phyloP scores from a whole-genome alignment of 257 asterid genomes.

The Mentha longifolia region DNA sequence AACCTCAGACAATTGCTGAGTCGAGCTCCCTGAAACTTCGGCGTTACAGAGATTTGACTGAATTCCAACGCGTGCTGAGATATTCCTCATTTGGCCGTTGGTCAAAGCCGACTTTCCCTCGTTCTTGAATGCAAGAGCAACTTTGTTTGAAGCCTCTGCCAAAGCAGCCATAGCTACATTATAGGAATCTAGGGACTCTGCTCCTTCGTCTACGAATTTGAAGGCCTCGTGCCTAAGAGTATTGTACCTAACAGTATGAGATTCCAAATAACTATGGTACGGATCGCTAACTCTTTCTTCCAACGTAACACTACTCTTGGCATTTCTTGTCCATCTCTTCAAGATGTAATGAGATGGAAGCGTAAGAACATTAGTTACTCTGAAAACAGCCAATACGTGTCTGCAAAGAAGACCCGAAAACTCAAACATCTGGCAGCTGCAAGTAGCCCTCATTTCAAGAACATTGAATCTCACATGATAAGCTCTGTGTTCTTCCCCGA shows the following conservation, averaged over 20 bases:
- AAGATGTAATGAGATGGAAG: constrained; percentile 84
- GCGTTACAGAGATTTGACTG: constrained; percentile 36
- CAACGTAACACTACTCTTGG: constrained; percentile 74
- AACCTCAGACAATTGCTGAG: constrained; percentile 78
- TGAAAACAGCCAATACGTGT: constrained; percentile 84
- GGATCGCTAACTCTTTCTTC: constrained; percentile 64
- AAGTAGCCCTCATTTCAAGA: constrained; percentile 83
- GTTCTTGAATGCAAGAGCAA: constrained; percentile 53
- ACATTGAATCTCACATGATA: constrained; percentile 83
- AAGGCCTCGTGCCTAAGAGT: constrained; percentile 87
- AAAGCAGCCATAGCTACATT: constrained; percentile 73
- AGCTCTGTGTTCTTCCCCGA: constrained; percentile 80
- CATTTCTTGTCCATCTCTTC: constrained; percentile 94
- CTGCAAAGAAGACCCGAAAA: constrained; percentile 96
- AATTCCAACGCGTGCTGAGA: constrained; percentile 39
- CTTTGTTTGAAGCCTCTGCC: constrained; percentile 74
- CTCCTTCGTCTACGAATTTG: constrained; percentile 86
- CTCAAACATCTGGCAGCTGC: constrained; percentile 97
- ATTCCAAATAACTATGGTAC: constrained; percentile 81
- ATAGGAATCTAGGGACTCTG: constrained; percentile 66
- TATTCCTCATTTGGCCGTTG: constrained; percentile 54
- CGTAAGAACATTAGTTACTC: constrained; percentile 90
- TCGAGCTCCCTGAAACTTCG: constrained; percentile 56
- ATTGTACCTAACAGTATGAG: constrained; percentile 89
- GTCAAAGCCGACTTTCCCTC: constrained; percentile 56